Evolutionary conservation across 352 stramenopile species (phyloP).

Genomic region (Globisporangium uncinulatum): DNA sequence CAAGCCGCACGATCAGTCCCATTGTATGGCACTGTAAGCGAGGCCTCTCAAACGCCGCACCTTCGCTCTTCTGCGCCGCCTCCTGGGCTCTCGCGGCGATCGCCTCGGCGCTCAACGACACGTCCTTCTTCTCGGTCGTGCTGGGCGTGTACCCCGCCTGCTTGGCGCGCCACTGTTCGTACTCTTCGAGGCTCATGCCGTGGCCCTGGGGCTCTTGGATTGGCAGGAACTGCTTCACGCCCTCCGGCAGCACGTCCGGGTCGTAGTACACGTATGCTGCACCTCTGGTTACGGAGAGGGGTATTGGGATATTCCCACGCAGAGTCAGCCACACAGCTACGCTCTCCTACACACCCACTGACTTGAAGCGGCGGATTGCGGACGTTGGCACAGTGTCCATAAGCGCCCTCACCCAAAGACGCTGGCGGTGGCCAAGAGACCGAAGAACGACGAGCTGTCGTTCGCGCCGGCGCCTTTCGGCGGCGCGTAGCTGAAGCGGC

Average conservation of each 20-base stretch:
- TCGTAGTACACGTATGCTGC: conserved; percentile 84
- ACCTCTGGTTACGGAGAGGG: conserved; percentile 22
- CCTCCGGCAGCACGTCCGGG: conserved; percentile 66
- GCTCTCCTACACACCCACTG: not conserved
- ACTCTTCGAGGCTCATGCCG: conserved; percentile 85
- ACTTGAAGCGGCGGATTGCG: too few relatives aligned
- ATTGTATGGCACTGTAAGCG: not conserved
- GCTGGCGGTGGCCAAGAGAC: conserved; percentile 53
- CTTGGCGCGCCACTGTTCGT: conserved; percentile 78
- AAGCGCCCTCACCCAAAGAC: conserved; percentile 48
- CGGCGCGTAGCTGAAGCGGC: conserved; percentile 65
- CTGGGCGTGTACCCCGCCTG: conserved; percentile 39
- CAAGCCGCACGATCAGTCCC: conserved; percentile 1
- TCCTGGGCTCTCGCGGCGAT: conserved; percentile 11
- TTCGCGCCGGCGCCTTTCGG: conserved; percentile 47
- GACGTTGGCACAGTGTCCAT: too few relatives aligned
- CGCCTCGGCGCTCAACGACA: not conserved
- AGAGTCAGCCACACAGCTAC: too few relatives aligned
- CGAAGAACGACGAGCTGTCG: conserved; percentile 83
- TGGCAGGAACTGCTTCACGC: conserved; percentile 71
- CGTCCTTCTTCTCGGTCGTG: conserved; percentile 33
- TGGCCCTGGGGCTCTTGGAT: conserved; percentile 80
- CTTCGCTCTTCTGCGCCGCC: conserved; percentile 18
- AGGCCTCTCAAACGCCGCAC: not conserved
- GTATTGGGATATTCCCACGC: too few relatives aligned